phyloP scores from a whole-genome alignment of 345 rosid species.

The Syzygium jambos region DNA sequence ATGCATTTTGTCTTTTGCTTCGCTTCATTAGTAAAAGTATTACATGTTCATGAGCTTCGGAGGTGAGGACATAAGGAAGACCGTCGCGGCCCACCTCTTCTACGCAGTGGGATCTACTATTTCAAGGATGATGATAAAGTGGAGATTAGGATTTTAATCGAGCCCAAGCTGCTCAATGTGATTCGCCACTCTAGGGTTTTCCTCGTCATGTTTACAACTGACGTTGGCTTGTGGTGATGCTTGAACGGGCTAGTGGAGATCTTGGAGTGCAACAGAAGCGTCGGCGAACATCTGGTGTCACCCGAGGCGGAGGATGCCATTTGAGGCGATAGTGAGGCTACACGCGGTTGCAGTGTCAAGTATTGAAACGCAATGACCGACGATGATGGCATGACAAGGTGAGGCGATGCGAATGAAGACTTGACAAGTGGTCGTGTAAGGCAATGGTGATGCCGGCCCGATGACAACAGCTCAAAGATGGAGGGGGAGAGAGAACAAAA shows the following conservation, averaged over 20 bases:
- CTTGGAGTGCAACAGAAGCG: background rate
- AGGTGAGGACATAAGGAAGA: too few species aligned
- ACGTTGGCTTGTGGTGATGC: conserved; percentile 1
- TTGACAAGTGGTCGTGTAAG: background rate
- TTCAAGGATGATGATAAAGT: too few species aligned
- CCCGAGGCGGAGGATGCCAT: background rate
- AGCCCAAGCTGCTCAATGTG: background rate
- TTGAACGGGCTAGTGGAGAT: background rate
- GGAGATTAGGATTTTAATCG: too few species aligned
- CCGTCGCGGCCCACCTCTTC: too few species aligned
- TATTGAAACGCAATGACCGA: too few species aligned
- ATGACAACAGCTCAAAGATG: background rate
- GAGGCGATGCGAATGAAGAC: background rate
- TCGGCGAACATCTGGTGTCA: background rate
- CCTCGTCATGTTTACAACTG: background rate
- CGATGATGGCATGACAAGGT: too few species aligned
- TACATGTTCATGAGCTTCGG: background rate
- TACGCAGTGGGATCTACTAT: too few species aligned
- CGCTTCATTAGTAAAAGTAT: background rate
- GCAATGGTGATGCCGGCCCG: background rate
- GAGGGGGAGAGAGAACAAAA: background rate
- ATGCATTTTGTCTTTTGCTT: background rate
- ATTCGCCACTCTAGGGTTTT: background rate
- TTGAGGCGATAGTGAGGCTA: too few species aligned
- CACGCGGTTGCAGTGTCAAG: too few species aligned